Evolutionary conservation across 768 basidiomycete genomes (phyloP).

Genomic region (Porphyrellus cyaneotinctus): DNA sequence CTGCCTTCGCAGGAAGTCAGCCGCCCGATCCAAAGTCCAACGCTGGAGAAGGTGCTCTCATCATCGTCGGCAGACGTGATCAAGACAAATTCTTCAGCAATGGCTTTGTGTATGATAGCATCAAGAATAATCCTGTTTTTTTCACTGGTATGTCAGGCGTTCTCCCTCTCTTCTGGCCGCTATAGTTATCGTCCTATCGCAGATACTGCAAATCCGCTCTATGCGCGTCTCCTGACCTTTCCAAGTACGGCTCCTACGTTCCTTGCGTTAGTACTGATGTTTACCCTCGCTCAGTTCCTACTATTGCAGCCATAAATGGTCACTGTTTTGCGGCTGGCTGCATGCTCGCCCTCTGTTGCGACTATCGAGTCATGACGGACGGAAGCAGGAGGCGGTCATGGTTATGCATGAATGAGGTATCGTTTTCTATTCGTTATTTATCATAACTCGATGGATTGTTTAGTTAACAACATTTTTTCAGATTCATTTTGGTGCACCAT

Average conservation of each 20-base stretch:
- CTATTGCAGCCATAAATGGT: constrained; percentile 75
- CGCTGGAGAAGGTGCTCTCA: constrained; percentile 60
- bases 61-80: constrained; percentile 67
- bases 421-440: neutral
- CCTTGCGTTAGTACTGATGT: neutral
- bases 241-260: constrained; percentile 53
- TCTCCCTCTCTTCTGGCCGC: neutral
- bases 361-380: constrained; percentile 87
- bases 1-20: constrained; percentile 39
- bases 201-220: constrained; percentile 75
- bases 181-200: constrained; percentile 3
- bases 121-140: constrained; percentile 53
- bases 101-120: constrained; percentile 62
- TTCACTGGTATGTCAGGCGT: constrained; percentile 50
- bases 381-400: constrained; percentile 74
- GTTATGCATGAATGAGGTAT: constrained; percentile 91
- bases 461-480: constrained; percentile 24
- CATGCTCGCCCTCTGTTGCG: constrained; percentile 75
- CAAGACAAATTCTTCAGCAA: constrained; percentile 92
- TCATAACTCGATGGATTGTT: neutral
- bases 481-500: constrained; percentile 79
- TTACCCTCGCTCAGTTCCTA: constrained; percentile 53
- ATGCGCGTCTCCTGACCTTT: constrained; percentile 65
- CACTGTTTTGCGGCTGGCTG: constrained; percentile 86
- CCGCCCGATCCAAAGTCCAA: constrained; percentile 30